These are phyloP conservation scores for Saccharomycopsis hybrid DNA, from an alignment of 1,139 yeast genomes.

Conservation along the genomic window DNA sequence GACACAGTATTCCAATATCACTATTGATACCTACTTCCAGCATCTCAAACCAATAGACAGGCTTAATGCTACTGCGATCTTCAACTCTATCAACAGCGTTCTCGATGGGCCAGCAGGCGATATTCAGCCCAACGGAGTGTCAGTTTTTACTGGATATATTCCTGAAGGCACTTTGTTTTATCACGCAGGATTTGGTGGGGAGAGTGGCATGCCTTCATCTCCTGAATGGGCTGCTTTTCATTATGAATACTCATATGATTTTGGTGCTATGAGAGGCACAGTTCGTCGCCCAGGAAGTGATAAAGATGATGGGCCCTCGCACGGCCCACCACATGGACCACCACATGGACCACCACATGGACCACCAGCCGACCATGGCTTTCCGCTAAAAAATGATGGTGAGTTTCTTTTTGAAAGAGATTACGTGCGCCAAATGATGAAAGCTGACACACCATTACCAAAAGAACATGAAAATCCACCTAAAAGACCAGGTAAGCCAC, in stretches of 20 bases:
- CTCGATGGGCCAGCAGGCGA: conserved; percentile 43
- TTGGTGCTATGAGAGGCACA: conserved; percentile 25
- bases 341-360: too few relatives aligned
- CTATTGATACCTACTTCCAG: neutral
- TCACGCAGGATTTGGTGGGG: conserved; percentile 31
- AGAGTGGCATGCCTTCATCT: conserved; percentile 32
- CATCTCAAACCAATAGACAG: conserved; percentile 32
- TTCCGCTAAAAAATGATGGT: too few relatives aligned
- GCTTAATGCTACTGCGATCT: conserved; percentile 45
- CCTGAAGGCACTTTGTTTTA: conserved; percentile 50
- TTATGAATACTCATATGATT: conserved; percentile 46
- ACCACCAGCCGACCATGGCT: too few relatives aligned
- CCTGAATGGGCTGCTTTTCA: conserved; percentile 58
- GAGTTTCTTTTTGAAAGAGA: too few relatives aligned
- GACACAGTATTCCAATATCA: neutral
- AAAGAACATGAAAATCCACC: too few relatives aligned
- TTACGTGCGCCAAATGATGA: too few relatives aligned
- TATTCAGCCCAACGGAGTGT: conserved; percentile 47
- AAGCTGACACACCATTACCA: too few relatives aligned
- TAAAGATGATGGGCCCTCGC: too few relatives aligned
- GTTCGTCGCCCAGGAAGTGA: conserved; percentile 11
- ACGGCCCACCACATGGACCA: too few relatives aligned
- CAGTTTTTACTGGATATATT: conserved; percentile 48
- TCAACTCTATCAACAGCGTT: conserved; percentile 46
- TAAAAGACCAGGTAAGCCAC: too few relatives aligned